Evolutionary conservation across 306 rosid genomes (phyloP), one percentile per base, ranked within the genome.

Genomic region (Malus sylvestris): DNA sequence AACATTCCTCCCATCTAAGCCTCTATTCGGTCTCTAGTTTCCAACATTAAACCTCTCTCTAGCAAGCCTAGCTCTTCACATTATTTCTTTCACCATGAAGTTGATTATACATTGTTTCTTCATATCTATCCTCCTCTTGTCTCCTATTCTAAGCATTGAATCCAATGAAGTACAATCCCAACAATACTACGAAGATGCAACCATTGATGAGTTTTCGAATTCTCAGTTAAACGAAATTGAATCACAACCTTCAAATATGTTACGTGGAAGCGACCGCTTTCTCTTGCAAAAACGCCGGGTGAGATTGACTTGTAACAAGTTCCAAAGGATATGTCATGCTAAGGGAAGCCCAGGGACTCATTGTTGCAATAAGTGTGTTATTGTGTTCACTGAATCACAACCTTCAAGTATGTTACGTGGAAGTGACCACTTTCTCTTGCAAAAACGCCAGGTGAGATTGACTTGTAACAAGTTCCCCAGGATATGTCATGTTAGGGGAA

Each of bases 381-480:
- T 6, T 35, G 40, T 71, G 52, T 14, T 44, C 4, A 52, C 57
- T 3, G 75, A 76, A 58, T 4, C n/a, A 40, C 30, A 15, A 19
- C 42, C 76, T 4, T 23, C 40, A 5, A 38, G 1, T 8, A n/a
- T 38, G 18, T 22, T 67, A 13, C 38, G 23, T 35, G 69, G 3
- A 61, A 29, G 10, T 4, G 49, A 67, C 12, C 52, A 61, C 3
- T 67, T 23, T 23, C 61, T 52, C 16, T n/a, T 42, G 63, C 74
- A 18, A 29, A 81, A 29, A 7, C 67, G 4, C 8, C 4, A 0
- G 55, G 51, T 12, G 29, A 61, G 74, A 18, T 10, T 32, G 65
- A 76, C 71, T 9, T 81, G 81, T 57, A 81, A 76, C 35, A 76
- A 61, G 46, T 61, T 71, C 33, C 81, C 84, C 0, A 13, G 71